Conservation (phyloP, 768 basidiomycete species). For the Leccinum disarticulatum region DNA sequence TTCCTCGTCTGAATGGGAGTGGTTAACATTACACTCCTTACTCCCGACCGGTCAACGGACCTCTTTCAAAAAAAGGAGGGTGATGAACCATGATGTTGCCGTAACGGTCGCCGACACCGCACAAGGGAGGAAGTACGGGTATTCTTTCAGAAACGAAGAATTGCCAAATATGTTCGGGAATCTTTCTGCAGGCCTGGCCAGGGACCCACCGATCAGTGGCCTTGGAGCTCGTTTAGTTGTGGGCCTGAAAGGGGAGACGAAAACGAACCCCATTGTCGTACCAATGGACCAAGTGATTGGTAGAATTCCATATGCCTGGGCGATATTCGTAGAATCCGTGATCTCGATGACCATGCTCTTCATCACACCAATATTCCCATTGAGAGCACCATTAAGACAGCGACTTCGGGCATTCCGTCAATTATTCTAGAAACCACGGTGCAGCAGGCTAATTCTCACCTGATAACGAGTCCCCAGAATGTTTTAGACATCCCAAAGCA, state of each 20-base stretch:
- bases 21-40: background rate
- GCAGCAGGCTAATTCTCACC: conserved; percentile 22
- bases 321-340: conserved; percentile 34
- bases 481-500: conserved; percentile 49
- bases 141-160: conserved; percentile 54
- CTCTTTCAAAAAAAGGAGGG: conserved; percentile 56
- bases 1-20: conserved; percentile 15
- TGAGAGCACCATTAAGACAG: conserved; percentile 45
- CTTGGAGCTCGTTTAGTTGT: conserved; percentile 35
- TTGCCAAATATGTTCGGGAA: conserved; percentile 62
- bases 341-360: conserved; percentile 49
- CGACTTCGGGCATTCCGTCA: conserved; percentile 32
- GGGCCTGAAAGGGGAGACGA: background rate
- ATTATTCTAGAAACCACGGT: background rate
- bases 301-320: conserved; percentile 53
- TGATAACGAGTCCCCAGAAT: conserved; percentile 44
- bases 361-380: conserved; percentile 56
- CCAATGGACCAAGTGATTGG: conserved; percentile 50
- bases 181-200: conserved; percentile 63
- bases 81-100: conserved; percentile 48
- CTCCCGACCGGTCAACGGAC: conserved; percentile 20
- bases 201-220: conserved; percentile 64
- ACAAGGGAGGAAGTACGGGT: conserved; percentile 76
- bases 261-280: conserved; percentile 41
- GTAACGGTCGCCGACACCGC: conserved; percentile 59